Base-by-base conservation (phyloP, 257 asterid genomes). In the Coffea eugenioides region DNA sequence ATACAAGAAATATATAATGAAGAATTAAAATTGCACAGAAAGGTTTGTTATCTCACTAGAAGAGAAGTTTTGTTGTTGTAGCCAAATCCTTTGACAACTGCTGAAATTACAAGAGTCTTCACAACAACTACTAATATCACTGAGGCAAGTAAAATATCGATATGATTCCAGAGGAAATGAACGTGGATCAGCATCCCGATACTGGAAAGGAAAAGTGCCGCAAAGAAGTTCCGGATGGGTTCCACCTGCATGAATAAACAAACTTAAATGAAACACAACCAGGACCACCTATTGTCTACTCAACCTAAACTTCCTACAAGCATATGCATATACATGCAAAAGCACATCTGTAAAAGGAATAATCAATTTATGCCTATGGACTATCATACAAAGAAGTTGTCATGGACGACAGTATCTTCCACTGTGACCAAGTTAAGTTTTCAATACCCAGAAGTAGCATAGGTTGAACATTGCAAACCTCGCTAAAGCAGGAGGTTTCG, bases 121-220 rank as follows among this genome's bases (percentile, higher is more conserved):
- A 94, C 91, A 36, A 88, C 80, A 77, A 94, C 93, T 80, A 94
- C 99, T 86, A 96, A 89, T 86, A 96, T 94, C 81, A 96, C 99
- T 62, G 99, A 92, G 65, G 99, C 98, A n/a, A 96, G 91, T 90
- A 96, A 87, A 80, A 96, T 94, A 86, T 96, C 99, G 34, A 96
- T 97, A 80, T 96, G 98, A 88, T 89, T 94, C 99, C 99, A 96
- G 67, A 96, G 95, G 87, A 96, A 96, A 83, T 94, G 97, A 85
- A 92, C 97, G 75, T 92, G 98, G 87, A 96, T 96, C 90, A 96
- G 93, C 99, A 96, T 94, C 89, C 99, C 99, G 48, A 94, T 96
- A 88, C 98, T 96, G 80, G 99, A 92, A 78, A 96, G 91, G 89
- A 96, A 96, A 87, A 96, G 97, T 80, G 99, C 99, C 21, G 99